These are phyloP conservation scores for Drechslerella coelobrocha DNA, from an alignment of 2,329 filamentous ascomycete species.

Conservation along the genomic window DNA sequence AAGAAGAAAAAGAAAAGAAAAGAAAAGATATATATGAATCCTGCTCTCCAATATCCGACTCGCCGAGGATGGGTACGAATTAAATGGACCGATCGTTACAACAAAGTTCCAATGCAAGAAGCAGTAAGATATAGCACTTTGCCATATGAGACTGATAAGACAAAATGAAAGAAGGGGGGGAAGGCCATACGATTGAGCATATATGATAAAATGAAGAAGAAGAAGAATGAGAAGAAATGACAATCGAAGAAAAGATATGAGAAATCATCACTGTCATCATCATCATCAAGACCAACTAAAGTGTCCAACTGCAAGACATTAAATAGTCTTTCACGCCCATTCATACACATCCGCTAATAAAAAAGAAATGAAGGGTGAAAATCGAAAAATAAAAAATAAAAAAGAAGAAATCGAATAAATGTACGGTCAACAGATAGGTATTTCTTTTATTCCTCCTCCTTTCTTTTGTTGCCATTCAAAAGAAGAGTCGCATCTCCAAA, in stretches of 20 bases:
- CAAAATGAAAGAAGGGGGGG: background rate
- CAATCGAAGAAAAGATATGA: constrained; percentile 12
- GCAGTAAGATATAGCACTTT: too few species aligned
- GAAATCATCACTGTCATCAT: constrained; percentile 13
- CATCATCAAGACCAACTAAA: too few species aligned
- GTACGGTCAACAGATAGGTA: background rate
- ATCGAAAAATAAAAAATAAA: background rate
- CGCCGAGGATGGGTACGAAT: too few species aligned
- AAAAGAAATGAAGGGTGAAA: background rate
- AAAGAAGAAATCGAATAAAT: background rate
- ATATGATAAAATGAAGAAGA: background rate
- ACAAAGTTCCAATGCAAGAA: constrained; percentile 14
- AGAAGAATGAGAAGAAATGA: constrained; percentile 5
- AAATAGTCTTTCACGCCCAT: background rate
- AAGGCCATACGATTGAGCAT: background rate
- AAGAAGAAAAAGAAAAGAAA: too few species aligned
- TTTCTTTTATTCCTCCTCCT: background rate
- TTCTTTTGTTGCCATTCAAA: constrained; percentile 7
- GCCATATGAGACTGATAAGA: background rate
- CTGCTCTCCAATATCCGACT: too few species aligned
- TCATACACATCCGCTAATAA: constrained; percentile 1
- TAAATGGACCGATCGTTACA: too few species aligned
- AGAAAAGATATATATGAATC: too few species aligned
- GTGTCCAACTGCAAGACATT: background rate
- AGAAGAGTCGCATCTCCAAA: constrained; percentile 45